phyloP scores from a whole-genome alignment of 495 filamentous ascomycete genomes.

The Echria macrotheca region DNA sequence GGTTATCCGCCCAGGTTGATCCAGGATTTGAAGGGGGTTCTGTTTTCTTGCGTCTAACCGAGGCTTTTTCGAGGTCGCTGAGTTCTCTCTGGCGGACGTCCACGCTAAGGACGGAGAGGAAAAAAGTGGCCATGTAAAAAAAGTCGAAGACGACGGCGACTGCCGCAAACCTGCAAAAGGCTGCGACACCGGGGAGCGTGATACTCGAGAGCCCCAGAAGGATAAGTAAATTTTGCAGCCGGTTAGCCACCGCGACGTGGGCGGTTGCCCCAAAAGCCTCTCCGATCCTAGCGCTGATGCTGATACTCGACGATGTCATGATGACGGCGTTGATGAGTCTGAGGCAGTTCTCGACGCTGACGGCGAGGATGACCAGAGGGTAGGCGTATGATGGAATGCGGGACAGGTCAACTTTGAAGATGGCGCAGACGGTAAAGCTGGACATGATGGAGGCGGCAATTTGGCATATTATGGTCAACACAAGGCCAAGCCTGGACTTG shows the following conservation, averaged over 20 bases:
- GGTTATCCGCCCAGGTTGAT: conserved; percentile 43
- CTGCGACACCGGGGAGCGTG: conserved; percentile 56
- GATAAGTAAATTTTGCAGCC: conserved; percentile 55
- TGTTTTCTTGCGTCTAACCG: conserved; percentile 29
- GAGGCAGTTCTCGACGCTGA: conserved; percentile 69
- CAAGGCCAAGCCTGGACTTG: conserved; percentile 62
- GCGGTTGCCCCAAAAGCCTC: conserved; percentile 64
- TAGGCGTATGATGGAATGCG: conserved; percentile 57
- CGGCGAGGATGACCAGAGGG: conserved; percentile 62
- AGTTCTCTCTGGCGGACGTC: conserved; percentile 68
- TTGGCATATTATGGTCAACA: conserved; percentile 59
- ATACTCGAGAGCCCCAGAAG: conserved; percentile 51
- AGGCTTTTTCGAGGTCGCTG: conserved; percentile 42
- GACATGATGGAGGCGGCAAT: conserved; percentile 61
- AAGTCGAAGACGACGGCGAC: conserved; percentile 66
- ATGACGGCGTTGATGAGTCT: conserved; percentile 67
- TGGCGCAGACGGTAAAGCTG: conserved; percentile 58
- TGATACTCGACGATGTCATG: conserved; percentile 55
- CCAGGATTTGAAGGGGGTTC: conserved; percentile 16
- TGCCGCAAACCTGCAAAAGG: conserved; percentile 64
- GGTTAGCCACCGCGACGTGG: conserved; percentile 55
- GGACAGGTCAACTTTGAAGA: conserved; percentile 56
- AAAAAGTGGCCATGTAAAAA: conserved; percentile 65
- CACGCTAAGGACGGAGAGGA: conserved; percentile 66
- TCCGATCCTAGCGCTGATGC: conserved; percentile 54